phyloP scores from a whole-genome alignment of 2,329 filamentous ascomycete species.

The Lachnellula arida region DNA sequence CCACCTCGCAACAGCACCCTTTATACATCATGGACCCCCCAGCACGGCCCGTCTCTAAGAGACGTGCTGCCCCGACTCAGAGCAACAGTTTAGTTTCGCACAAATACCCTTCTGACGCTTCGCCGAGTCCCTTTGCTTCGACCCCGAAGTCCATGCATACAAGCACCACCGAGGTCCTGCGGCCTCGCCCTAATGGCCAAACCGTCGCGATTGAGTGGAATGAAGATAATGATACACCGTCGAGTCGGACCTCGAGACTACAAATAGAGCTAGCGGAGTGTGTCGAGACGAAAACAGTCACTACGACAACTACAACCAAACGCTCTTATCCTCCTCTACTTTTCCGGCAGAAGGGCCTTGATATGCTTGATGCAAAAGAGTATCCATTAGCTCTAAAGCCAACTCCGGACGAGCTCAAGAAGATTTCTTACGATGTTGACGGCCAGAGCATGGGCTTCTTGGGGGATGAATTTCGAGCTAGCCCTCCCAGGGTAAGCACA shows the following conservation, averaged over 20 bases:
- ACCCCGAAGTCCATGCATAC: constrained; percentile 19
- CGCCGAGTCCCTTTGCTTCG: constrained; percentile 26
- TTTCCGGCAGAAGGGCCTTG: constrained; percentile 60
- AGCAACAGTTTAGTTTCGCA: constrained; percentile 9
- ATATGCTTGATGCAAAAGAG: constrained; percentile 76
- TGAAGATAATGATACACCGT: constrained; percentile 23
- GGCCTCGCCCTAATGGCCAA: constrained; percentile 20
- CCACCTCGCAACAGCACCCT: constrained; percentile 2
- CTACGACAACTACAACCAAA: constrained; percentile 88
- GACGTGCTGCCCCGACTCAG: constrained; percentile 18
- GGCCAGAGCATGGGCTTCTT: constrained; percentile 36
- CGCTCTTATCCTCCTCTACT: constrained; percentile 79
- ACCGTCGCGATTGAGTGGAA: constrained; percentile 28
- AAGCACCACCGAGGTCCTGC: constrained; percentile 16
- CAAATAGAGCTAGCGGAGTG: constrained; percentile 56
- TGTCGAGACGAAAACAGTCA: constrained; percentile 68
- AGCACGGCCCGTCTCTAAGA: constrained; percentile 18
- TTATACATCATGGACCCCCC: constrained; percentile 25
- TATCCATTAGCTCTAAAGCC: constrained; percentile 83
- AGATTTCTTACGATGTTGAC: constrained; percentile 69
- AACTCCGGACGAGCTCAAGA: constrained; percentile 73
- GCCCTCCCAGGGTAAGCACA: neutral
- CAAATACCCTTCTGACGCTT: constrained; percentile 19
- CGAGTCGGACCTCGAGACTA: constrained; percentile 26
- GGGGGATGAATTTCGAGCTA: neutral